Conservation (phyloP, 2,329 filamentous ascomycete species). For the Leptographium procerum region DNA sequence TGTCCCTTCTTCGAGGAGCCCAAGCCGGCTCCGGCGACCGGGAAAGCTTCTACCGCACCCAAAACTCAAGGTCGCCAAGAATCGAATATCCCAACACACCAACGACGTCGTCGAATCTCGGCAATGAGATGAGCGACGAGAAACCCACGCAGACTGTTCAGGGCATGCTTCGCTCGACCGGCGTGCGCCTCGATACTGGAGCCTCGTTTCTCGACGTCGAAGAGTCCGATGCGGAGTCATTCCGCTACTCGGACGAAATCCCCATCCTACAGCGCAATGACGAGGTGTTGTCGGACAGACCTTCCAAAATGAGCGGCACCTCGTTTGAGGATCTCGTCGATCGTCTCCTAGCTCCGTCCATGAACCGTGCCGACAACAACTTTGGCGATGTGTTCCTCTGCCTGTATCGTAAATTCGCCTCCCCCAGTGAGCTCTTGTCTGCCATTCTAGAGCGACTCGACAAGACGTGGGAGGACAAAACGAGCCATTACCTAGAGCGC, state of each 20-base stretch:
- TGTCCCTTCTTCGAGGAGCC: constrained; percentile 46
- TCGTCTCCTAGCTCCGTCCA: constrained; percentile 68
- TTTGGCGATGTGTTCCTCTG: constrained; percentile 85
- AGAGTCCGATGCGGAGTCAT: constrained; percentile 57
- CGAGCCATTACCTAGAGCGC: constrained; percentile 59
- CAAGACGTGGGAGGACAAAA: constrained; percentile 52
- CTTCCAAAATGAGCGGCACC: constrained; percentile 40
- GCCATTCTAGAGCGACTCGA: constrained; percentile 71
- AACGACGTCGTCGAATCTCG: constrained; percentile 17
- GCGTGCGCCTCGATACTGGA: constrained; percentile 38
- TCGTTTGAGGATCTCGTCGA: constrained; percentile 68
- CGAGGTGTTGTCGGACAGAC: constrained; percentile 45
- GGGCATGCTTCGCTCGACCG: constrained; percentile 38
- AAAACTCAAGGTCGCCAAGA: constrained; percentile 35
- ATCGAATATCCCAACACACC: constrained; percentile 28
- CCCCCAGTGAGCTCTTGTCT: constrained; percentile 65
- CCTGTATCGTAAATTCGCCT: constrained; percentile 85
- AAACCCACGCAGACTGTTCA: constrained; percentile 33
- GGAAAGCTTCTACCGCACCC: constrained; percentile 27
- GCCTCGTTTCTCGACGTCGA: constrained; percentile 56
- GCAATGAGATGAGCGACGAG: constrained; percentile 32
- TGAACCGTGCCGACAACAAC: constrained; percentile 79
- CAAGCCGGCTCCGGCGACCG: constrained; percentile 28
- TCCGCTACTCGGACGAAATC: constrained; percentile 54
- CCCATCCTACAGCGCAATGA: constrained; percentile 57